Evolutionary conservation across 148 eudicot genomes (phyloP), one percentile per base, ranked within the genome.

Genomic region (Fagopyrum esculentum): DNA sequence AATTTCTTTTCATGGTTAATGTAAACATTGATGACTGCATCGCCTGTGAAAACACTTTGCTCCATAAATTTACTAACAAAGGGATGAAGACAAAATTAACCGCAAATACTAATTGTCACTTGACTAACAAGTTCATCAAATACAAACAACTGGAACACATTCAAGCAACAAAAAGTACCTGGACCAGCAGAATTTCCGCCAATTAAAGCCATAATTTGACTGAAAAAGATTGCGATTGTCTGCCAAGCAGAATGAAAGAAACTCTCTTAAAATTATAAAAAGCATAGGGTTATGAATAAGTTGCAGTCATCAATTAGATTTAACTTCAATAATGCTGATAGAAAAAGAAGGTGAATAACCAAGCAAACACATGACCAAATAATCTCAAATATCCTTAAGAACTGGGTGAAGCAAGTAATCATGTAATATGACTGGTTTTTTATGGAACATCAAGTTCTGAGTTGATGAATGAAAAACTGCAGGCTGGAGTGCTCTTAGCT

Each of bases 1-100:
- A 93, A 93, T 78, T 93, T 93, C 87, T 93, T 93, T 85, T 93
- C 98, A 81, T 93, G 96, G 79, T 93, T 93, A 80, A 93, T 93
- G 76, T 93, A 93, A 70, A 93, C 98, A 83, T 93, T 93, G 78
- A 93, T 90, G 74, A 93, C 98, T 49, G 98, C 96, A 89, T 93
- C 98, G 73, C 98, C 98, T 93, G 78, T 59, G 72, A 64, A 70
- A 5, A 82, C 29, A 64, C 46, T 79, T 63, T 44, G 55, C 71
- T 26, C 77, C 54, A 30, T 40, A 55, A 57, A 57, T 72, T 49
- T 9, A 75, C 22, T 47, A 22, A 63, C 9, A 50, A 45, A 73
- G 69, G 72, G 56, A 45, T 22, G 47, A 74, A 76, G 48, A 46
- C 63, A 26, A 16, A 26, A 8, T 15, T 9, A 44, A 70, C 0